Evolutionary conservation across 1,139 yeast species (phyloP), one percentile per base, ranked within the genome.

Genomic region (Sugiyamaella novakii): DNA sequence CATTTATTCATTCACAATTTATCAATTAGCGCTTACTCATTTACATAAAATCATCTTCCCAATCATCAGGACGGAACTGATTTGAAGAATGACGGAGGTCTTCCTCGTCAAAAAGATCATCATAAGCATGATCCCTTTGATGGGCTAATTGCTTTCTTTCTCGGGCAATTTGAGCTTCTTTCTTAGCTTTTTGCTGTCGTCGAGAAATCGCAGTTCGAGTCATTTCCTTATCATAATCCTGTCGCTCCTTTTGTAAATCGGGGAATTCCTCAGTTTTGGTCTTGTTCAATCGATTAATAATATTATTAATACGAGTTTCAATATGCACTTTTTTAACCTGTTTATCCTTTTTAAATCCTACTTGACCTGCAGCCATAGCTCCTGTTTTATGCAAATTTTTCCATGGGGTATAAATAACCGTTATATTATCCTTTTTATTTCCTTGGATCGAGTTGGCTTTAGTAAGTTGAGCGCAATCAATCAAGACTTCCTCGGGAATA

Each of bases 361-460:
- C 95, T 40, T 89, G 88, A 3, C 95, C 96, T n/a, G 78, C 79
- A 44, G 80, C 89, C 95, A 86, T 87, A 34, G 79, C 78, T 3
- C 84, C 85, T 49, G 81, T 82, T 55, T 86, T 84, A 44, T 78
- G 76, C 49, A 87, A 71, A 62, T 87, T 87, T 38, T 77, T 76
- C 75, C 88, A 87, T 0, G 94, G 89, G 0, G 95, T 87, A 59
- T 82, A 82, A 46, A 87, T 78, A 12, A 87, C 77, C 0, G 85
- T 80, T 50, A 86, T 73, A 59, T 84, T 83, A 61, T 82, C 81
- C 58, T 78, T 67, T 63, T 87, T 87, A 67, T 82, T 85, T 5
- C 87, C 95, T 60, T 83, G 82, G 44, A 86, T 86, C 12, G 94
- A 84, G 63, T 84, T 84, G 17, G 88, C 86, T 64, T 87, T 87